These are phyloP conservation scores for Pecoramyces ruminantium DNA, from an alignment of 192 early-diverging fungal species.

Conservation along the genomic window DNA sequence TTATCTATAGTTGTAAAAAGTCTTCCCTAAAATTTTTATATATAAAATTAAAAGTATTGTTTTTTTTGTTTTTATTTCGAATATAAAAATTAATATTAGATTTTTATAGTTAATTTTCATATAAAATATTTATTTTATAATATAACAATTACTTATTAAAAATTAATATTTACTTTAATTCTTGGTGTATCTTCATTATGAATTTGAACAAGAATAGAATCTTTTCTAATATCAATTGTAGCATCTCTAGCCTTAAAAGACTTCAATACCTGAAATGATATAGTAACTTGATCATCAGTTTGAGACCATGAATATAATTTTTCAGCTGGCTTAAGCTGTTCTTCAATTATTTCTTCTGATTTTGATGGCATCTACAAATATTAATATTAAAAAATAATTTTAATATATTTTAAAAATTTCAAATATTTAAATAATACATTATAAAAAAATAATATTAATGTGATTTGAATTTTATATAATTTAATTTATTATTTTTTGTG, in stretches of 20 bases:
- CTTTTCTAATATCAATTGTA: background rate
- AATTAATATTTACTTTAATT: background rate
- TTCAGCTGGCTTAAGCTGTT: background rate
- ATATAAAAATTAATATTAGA: too few species aligned
- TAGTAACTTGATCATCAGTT: background rate
- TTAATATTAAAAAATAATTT: too few species aligned
- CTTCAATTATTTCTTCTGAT: background rate
- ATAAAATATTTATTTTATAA: too few species aligned
- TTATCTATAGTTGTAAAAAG: background rate
- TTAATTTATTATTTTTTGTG: too few species aligned
- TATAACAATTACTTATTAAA: too few species aligned
- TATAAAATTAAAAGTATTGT: too few species aligned
- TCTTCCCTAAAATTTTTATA: background rate
- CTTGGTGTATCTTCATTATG: background rate
- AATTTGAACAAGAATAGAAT: background rate
- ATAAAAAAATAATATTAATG: too few species aligned
- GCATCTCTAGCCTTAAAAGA: background rate
- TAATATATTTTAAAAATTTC: too few species aligned
- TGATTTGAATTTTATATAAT: too few species aligned
- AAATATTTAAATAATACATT: too few species aligned
- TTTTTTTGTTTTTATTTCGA: too few species aligned
- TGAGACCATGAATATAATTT: background rate
- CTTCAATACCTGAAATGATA: background rate
- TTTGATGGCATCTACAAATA: background rate
- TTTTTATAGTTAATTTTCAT: too few species aligned